Evolutionary conservation across 2,329 filamentous ascomycete genomes (phyloP).

Genomic region (Aspergillus alliaceus): DNA sequence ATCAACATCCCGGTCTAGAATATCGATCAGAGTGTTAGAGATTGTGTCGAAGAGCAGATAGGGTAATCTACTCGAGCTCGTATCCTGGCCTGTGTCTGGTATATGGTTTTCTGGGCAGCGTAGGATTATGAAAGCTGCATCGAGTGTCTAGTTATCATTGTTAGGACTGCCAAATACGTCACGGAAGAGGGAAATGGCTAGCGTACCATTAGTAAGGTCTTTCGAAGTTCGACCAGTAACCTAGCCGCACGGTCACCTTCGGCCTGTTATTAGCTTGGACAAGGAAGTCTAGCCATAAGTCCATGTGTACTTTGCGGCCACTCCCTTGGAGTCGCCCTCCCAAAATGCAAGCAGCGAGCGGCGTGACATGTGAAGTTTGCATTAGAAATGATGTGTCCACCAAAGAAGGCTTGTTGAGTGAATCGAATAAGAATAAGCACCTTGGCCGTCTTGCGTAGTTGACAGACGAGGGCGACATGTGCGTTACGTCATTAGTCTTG

Average conservation of each 20-base stretch:
- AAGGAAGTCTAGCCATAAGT: slow-evolving; percentile 37
- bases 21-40: slow-evolving; percentile 1
- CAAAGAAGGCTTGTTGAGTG: background rate
- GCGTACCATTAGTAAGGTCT: slow-evolving; percentile 31
- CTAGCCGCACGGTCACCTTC: slow-evolving; percentile 17
- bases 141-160: background rate
- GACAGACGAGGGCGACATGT: background rate
- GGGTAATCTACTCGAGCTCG: background rate
- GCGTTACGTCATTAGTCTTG: background rate
- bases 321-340: slow-evolving; percentile 22
- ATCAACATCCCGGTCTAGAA: slow-evolving; percentile 4
- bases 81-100: background rate
- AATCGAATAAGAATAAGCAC: slow-evolving; percentile 9
- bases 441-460: background rate
- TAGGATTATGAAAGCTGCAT: background rate
- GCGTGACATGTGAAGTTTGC: slow-evolving; percentile 32
- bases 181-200: slow-evolving; percentile 5
- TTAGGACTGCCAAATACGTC: slow-evolving; percentile 14
- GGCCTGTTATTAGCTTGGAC: slow-evolving; percentile 16
- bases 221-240: slow-evolving; percentile 35
- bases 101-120: background rate
- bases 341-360: slow-evolving; percentile 27
- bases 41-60: slow-evolving; percentile 3
- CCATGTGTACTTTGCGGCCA: slow-evolving; percentile 28
- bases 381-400: slow-evolving; percentile 22